A percentile compares a stretch with the other conserved stretches of the same genome.
Evolutionary conservation across 352 stramenopile species (phyloP).

Genomic region (Peronospora destructor): DNA sequence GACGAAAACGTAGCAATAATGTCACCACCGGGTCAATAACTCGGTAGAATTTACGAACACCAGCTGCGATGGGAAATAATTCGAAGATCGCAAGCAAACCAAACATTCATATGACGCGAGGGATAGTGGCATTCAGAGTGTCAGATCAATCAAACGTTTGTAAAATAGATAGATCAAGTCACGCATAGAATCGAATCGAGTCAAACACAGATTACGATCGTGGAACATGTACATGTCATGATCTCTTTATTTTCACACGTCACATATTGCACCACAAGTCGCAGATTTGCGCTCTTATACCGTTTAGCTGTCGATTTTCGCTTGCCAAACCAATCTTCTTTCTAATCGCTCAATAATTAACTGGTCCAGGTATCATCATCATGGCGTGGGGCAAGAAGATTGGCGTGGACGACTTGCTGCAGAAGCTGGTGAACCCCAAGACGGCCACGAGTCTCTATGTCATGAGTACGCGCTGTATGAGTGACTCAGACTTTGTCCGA

Average conservation of each 20-base stretch:
- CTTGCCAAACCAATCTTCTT: slow-evolving; percentile 4
- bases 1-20: neutral
- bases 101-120: slow-evolving; percentile 19
- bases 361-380: slow-evolving; percentile 17
- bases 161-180: neutral
- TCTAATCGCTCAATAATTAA: slow-evolving; percentile 12
- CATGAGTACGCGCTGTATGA: slow-evolving; percentile 61
- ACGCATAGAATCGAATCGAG: neutral
- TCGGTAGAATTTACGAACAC: neutral
- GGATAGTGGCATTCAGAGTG: slow-evolving; percentile 3
- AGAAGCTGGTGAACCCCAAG: slow-evolving; percentile 51
- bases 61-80: slow-evolving; percentile 1
- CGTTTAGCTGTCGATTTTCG: neutral
- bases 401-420: slow-evolving; percentile 68
- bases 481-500: slow-evolving; percentile 40
- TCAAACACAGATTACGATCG: neutral
- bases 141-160: neutral
- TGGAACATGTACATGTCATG: neutral
- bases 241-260: slow-evolving; percentile 8
- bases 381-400: slow-evolving; percentile 74
- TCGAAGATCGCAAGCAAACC: slow-evolving; percentile 5
- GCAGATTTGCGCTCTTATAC: slow-evolving; percentile 11
- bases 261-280: slow-evolving; percentile 10
- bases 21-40: slow-evolving; percentile 5
- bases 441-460: slow-evolving; percentile 67